Evolutionary conservation across 768 basidiomycete species (phyloP).

Genomic region (Serendipita sp.): DNA sequence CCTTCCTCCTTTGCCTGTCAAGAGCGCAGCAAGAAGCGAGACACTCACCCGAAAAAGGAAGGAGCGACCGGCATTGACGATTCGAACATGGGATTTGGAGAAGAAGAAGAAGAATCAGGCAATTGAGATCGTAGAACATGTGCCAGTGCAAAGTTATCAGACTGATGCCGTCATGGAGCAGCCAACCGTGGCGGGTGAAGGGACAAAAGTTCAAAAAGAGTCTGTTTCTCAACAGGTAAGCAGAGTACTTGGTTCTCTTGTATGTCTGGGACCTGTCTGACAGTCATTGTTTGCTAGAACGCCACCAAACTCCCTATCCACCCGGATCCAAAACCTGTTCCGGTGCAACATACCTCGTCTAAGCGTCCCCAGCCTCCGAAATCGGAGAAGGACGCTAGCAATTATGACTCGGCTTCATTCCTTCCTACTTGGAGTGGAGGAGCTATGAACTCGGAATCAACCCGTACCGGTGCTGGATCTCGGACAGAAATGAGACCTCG

Average conservation of each 20-base stretch:
- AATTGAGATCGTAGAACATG: neutral
- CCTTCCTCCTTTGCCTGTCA: neutral
- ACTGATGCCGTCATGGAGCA: neutral
- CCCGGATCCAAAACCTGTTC: no score
- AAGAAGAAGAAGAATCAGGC: neutral
- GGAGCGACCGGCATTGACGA: neutral
- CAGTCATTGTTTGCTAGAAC: no score
- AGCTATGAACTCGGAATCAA: neutral
- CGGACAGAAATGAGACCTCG: neutral
- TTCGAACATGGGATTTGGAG: neutral
- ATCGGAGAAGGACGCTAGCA: no score
- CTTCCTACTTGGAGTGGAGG: no score
- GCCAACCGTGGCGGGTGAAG: neutral
- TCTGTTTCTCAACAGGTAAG: neutral
- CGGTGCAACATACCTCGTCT: no score
- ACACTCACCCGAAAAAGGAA: neutral
- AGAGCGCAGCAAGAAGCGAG: neutral
- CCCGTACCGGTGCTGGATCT: neutral
- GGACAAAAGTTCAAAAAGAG: neutral
- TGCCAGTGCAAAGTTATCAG: neutral
- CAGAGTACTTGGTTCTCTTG: neutral
- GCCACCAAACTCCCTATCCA: no score
- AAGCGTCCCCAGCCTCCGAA: no score
- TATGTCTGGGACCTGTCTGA: neutral
- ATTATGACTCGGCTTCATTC: no score